Base-by-base conservation (phyloP, 1,284 basidiomycete species). In the Vanrija pseudolonga region DNA sequence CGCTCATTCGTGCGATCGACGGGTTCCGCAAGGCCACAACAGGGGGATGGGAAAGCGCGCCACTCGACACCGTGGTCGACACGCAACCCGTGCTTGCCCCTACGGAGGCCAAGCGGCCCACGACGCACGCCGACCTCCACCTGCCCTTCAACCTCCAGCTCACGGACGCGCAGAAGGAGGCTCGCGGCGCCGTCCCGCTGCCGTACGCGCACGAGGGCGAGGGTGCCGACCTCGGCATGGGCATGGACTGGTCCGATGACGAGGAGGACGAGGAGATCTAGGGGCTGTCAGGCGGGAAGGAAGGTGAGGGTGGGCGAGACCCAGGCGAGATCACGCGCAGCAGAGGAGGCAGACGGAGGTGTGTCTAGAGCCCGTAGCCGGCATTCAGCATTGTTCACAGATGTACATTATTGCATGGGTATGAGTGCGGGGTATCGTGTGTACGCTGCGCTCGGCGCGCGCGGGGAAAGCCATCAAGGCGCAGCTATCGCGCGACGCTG, bases 141-240 rank as follows among this genome's bases (percentile, higher is more conserved):
- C 53, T 74, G 23, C 69, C 90, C 0, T 96, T 96, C 80, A 94
- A 94, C 71, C 81, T 96, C 23, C 82, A 78, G 54, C 82, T 95
- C 49, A 94, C 90, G n/a, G 80, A 83, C 15, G 82, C 86, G n/a
- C 92, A 96, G 70, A 85, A 87, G 66, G 81, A 82, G 57, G 85
- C 86, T 15, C 81, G 89, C 49, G 85, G 88, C 1, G 81, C 83
- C 48, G 90, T 95, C 2, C 88, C 89, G 12, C 74, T 95, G 36
- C 92, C 92, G 6, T 95, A 94, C 67, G 87, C 82, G 5, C 90
- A 92, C 64, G 84, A 88, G 78, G 87, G 89, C 82, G 71, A 71
- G 72, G 66, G 71, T 2, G 56, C 54, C 6, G 60, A 61, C 37
- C 37, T 61, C 11, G 66, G 65, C 4, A 57, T 48, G 44, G 55